A percentile compares a stretch with the other conserved stretches of the same genome.
Conservation (phyloP, 306 rosid genomes). For the Corylus avellana region DNA sequence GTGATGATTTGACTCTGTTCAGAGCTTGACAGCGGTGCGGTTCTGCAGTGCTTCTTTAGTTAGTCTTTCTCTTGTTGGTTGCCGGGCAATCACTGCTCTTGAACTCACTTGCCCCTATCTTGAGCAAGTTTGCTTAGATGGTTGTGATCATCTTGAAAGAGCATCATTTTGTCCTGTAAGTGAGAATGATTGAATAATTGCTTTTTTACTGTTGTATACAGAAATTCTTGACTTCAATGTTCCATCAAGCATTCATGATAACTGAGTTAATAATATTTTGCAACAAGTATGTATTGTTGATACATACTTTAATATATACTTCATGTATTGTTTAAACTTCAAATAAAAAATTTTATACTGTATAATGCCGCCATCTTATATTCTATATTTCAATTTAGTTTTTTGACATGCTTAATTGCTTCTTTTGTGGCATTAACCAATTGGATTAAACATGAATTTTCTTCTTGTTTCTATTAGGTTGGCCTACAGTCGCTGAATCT, state of each 20-base stretch:
- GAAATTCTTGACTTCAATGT: neutral
- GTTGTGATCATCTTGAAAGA: constrained; percentile 89
- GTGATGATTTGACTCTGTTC: constrained; percentile 36
- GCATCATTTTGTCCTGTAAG: constrained; percentile 93
- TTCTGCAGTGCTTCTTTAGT: constrained; percentile 75
- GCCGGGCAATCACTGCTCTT: constrained; percentile 76
- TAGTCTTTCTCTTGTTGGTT: constrained; percentile 92
- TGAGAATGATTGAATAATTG: constrained; percentile 23
- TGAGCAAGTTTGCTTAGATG: constrained; percentile 89
- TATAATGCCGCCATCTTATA: neutral
- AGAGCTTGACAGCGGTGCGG: constrained; percentile 82
- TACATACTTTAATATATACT: neutral
- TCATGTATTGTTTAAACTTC: neutral
- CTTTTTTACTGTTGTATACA: neutral
- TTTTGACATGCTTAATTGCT: neutral
- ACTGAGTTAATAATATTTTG: neutral
- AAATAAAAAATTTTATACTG: neutral
- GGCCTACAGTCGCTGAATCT: constrained; percentile 89
- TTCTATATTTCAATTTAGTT: neutral
- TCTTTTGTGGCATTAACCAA: neutral
- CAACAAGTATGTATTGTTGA: neutral
- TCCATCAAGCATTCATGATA: neutral
- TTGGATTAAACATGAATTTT: neutral
- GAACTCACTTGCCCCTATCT: constrained; percentile 83
- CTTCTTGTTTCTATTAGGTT: constrained; percentile 51